These are phyloP conservation scores for Suillus americanus DNA, from an alignment of 768 basidiomycete genomes.

Conservation along the genomic window DNA sequence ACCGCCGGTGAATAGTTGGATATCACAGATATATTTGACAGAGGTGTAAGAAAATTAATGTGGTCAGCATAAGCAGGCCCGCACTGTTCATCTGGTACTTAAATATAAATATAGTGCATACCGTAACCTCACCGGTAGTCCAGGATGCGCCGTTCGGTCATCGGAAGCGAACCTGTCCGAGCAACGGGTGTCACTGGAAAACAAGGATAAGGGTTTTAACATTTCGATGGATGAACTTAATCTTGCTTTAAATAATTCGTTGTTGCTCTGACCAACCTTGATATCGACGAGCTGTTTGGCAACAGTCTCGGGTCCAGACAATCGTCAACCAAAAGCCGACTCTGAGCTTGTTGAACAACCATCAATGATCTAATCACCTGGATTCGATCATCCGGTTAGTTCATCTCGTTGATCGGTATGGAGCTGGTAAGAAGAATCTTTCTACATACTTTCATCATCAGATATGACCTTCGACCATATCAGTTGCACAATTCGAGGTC, in stretches of 20 bases:
- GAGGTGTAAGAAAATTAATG: not conserved
- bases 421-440: not conserved
- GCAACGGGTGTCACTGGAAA: no score
- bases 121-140: no score
- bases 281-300: not conserved
- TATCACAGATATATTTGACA: not conserved
- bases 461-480: not conserved
- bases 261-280: not conserved
- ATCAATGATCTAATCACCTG: not conserved
- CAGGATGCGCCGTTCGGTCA: no score
- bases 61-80: no score
- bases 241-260: no score
- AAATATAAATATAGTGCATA: no score
- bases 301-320: slow-evolving; percentile 2
- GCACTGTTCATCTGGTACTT: not conserved
- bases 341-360: not conserved
- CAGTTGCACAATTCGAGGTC: not conserved
- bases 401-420: not conserved
- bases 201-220: no score
- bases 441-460: not conserved
- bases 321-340: not conserved
- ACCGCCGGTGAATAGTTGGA: slow-evolving; percentile 35
- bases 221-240: no score
- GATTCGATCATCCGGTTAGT: not conserved
- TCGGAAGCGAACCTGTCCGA: no score